Evolutionary conservation across 805 yeast species (phyloP).

Genomic region (Sporopachydermia lactativora): DNA sequence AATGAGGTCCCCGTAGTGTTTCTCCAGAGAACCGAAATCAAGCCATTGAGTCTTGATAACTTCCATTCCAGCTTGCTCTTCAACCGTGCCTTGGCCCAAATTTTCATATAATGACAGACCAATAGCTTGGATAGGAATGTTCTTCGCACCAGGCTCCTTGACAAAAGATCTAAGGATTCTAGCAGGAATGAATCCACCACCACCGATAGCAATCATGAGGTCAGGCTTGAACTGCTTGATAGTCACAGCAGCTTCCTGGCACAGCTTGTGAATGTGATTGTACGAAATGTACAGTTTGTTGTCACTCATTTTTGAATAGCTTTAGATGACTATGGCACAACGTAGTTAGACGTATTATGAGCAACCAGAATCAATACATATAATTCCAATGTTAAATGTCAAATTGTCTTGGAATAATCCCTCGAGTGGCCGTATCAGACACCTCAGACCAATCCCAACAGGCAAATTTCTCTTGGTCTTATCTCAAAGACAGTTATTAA

Average conservation of each 20-base stretch:
- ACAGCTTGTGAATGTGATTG: slow-evolving; percentile 70
- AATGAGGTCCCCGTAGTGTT: slow-evolving; percentile 60
- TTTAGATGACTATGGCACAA: too few relatives aligned
- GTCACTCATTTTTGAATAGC: slow-evolving; percentile 19
- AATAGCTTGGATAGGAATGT: slow-evolving; percentile 59
- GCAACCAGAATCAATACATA: too few relatives aligned
- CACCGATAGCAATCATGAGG: slow-evolving; percentile 54
- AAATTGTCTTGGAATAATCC: too few relatives aligned
- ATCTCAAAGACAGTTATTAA: too few relatives aligned
- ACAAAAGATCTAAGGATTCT: slow-evolving; percentile 52
- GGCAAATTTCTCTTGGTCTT: too few relatives aligned
- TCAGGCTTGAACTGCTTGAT: slow-evolving; percentile 37
- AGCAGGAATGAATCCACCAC: slow-evolving; percentile 63
- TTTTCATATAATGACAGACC: slow-evolving; percentile 54
- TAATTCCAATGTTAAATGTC: too few relatives aligned
- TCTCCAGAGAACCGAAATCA: slow-evolving; percentile 57
- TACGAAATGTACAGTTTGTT: slow-evolving; percentile 55
- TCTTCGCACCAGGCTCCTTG: slow-evolving; percentile 42
- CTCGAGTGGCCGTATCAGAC: too few relatives aligned
- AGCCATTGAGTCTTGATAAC: slow-evolving; percentile 86
- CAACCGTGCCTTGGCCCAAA: slow-evolving; percentile 29
- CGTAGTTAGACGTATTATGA: too few relatives aligned
- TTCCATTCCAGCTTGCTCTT: slow-evolving; percentile 56
- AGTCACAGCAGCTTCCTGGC: slow-evolving; percentile 49
- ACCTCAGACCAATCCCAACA: too few relatives aligned